phyloP scores from a whole-genome alignment of 176 grass and related monocot species.

The Musa itinerans region DNA sequence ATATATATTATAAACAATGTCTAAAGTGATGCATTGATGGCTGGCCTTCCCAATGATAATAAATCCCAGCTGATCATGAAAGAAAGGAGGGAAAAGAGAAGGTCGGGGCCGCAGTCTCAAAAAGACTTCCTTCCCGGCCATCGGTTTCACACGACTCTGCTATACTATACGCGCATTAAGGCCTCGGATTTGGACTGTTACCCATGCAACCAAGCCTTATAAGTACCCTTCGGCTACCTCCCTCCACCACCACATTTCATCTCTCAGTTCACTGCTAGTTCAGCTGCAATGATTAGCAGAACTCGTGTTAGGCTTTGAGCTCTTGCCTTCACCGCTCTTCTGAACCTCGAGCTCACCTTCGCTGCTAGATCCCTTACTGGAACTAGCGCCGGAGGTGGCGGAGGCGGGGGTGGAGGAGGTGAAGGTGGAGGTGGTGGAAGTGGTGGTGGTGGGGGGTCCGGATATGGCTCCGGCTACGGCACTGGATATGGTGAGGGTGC shows the following conservation, averaged over 20 bases:
- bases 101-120: no score
- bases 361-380: constrained; percentile 1
- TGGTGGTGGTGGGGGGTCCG: neutral
- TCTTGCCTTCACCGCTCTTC: neutral
- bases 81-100: no score
- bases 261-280: neutral
- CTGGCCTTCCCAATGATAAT: no score
- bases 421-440: neutral
- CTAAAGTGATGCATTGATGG: no score
- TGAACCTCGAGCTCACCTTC: neutral
- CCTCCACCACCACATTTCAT: neutral
- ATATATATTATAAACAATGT: no score
- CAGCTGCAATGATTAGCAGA: neutral
- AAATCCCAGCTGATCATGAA: no score
- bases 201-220: no score
- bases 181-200: no score
- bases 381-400: neutral
- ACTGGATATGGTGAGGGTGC: neutral
- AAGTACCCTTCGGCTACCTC: no score
- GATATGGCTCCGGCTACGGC: neutral
- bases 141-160: no score
- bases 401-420: neutral
- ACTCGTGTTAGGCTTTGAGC: neutral
- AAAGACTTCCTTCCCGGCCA: no score
- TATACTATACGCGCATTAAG: no score